These are phyloP conservation scores for Lentinula sp. DNA, from an alignment of 768 basidiomycete species.

Conservation along the genomic window DNA sequence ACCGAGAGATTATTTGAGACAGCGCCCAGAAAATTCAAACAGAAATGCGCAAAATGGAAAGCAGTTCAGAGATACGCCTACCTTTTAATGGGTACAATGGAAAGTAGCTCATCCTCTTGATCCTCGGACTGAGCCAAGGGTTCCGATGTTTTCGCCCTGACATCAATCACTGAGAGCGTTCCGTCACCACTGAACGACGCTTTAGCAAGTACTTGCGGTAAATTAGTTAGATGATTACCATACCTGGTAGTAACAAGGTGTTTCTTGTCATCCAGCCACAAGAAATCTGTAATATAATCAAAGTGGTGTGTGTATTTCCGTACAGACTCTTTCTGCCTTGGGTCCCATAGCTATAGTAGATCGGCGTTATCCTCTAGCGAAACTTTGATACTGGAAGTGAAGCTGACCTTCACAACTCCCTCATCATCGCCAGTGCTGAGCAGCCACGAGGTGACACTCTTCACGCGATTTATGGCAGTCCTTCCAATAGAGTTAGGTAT, in stretches of 20 bases:
- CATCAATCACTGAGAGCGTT: slow-evolving; percentile 87
- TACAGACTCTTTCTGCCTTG: slow-evolving; percentile 57
- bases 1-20: background rate
- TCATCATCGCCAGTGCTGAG: slow-evolving; percentile 90
- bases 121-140: slow-evolving; percentile 87
- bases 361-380: background rate
- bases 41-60: slow-evolving; percentile 7
- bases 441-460: slow-evolving; percentile 60
- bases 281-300: slow-evolving; percentile 91
- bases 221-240: slow-evolving; percentile 9
- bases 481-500: slow-evolving; percentile 34
- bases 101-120: slow-evolving; percentile 92
- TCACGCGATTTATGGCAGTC: slow-evolving; percentile 82
- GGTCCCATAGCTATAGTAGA: slow-evolving; percentile 79
- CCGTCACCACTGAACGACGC: slow-evolving; percentile 71
- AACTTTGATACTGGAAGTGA: background rate
- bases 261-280: slow-evolving; percentile 78
- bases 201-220: background rate
- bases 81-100: slow-evolving; percentile 81
- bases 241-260: slow-evolving; percentile 88
- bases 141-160: slow-evolving; percentile 72
- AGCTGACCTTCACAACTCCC: slow-evolving; percentile 79
- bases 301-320: slow-evolving; percentile 81
- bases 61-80: slow-evolving; percentile 24
- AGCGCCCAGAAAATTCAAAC: slow-evolving; percentile 5